These are phyloP conservation scores for Ophiostoma quercus DNA, from an alignment of 2,329 filamentous ascomycete species.

Conservation along the genomic window DNA sequence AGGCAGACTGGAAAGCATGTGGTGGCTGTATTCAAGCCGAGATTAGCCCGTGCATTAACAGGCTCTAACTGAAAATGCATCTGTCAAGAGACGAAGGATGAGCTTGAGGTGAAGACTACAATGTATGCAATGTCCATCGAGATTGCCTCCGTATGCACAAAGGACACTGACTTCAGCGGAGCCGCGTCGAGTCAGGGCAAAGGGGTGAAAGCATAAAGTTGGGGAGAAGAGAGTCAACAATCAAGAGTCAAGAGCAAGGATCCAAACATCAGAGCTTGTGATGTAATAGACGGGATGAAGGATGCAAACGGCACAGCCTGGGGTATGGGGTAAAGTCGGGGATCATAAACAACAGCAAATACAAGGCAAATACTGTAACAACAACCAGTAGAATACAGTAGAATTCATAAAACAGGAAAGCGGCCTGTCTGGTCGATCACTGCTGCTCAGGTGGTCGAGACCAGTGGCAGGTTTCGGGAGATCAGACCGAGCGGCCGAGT, in stretches of 20 bases:
- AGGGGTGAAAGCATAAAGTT: neutral
- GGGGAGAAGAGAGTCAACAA: neutral
- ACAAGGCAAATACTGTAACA: neutral
- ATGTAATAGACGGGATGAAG: neutral
- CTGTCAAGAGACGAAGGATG: neutral
- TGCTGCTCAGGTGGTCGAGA: neutral
- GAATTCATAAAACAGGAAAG: neutral
- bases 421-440: neutral
- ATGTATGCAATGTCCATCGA: neutral
- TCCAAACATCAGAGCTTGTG: neutral
- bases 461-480: neutral
- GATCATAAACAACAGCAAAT: neutral
- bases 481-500: neutral
- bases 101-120: neutral
- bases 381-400: neutral
- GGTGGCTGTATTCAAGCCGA: conserved; percentile 1
- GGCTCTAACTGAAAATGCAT: too few species aligned
- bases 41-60: neutral
- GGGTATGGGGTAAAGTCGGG: neutral
- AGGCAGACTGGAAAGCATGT: neutral
- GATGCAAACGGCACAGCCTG: neutral
- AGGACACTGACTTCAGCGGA: neutral
- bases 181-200: neutral
- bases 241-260: neutral
- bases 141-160: neutral